Evolutionary conservation across 2,329 filamentous ascomycete genomes (phyloP).

Genomic region (Scedosporium aurantiacum): DNA sequence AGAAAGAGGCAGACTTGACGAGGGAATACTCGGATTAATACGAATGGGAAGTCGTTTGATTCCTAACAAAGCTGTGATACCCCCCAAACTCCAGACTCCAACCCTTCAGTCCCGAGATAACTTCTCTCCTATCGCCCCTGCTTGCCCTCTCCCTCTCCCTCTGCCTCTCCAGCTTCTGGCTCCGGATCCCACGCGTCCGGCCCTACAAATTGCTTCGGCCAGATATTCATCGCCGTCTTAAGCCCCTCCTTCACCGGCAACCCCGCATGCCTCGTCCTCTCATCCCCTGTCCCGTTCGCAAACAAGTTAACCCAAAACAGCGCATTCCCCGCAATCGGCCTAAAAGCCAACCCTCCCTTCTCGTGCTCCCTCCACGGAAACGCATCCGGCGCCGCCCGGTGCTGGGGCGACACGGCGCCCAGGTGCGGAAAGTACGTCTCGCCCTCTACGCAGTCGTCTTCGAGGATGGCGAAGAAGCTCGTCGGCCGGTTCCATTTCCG

Average conservation of each 20-base stretch:
- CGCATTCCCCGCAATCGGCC: conserved; percentile 29
- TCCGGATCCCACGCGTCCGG: not conserved
- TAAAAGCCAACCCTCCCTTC: conserved; percentile 28
- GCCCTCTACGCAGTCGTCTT: conserved; percentile 26
- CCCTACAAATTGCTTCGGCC: conserved; percentile 15
- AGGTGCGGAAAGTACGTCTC: conserved; percentile 30
- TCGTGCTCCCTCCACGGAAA: conserved; percentile 5
- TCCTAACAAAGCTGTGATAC: too few relatives aligned
- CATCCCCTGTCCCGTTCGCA: conserved; percentile 28
- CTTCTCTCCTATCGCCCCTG: not conserved
- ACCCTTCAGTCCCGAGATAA: not conserved
- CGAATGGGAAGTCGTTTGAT: too few relatives aligned
- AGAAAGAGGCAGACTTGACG: too few relatives aligned
- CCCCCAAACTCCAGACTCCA: not conserved
- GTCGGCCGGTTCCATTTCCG: conserved; percentile 22
- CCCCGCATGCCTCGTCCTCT: conserved; percentile 29
- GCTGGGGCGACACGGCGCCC: conserved; percentile 17
- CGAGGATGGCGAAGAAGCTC: conserved; percentile 30
- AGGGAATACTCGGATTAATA: too few relatives aligned
- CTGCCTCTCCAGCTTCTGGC: not conserved
- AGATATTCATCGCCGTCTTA: conserved; percentile 37
- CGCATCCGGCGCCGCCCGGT: conserved; percentile 10
- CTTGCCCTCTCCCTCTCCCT: not conserved
- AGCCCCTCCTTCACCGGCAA: conserved; percentile 26
- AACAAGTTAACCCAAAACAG: conserved; percentile 35